phyloP scores from a whole-genome alignment of 116 monocot genomes.

The Dioscorea cayenensis region DNA sequence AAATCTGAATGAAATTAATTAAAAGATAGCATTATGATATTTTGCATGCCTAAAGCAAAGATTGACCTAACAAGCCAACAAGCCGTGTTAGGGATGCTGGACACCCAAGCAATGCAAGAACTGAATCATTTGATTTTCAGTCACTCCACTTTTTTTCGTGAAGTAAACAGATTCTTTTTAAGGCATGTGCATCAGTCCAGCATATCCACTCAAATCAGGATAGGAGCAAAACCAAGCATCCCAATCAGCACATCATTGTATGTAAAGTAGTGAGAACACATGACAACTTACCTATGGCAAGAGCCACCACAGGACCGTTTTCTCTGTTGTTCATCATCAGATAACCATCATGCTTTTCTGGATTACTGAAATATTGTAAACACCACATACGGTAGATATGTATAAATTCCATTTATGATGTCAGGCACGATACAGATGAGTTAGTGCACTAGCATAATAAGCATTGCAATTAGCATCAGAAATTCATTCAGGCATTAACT shows the following conservation, averaged over 20 bases:
- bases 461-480: too few species aligned
- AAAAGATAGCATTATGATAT: not conserved
- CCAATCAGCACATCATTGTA: not conserved
- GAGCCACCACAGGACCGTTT: slow-evolving; percentile 78
- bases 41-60: too few species aligned
- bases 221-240: not conserved
- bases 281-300: slow-evolving; percentile 68
- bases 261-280: not conserved
- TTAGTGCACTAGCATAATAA: too few species aligned
- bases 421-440: too few species aligned
- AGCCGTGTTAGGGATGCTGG: not conserved
- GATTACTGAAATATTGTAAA: too few species aligned
- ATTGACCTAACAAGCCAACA: not conserved
- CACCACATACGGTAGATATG: too few species aligned
- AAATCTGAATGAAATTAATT: not conserved
- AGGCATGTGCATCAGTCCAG: not conserved
- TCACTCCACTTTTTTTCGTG: not conserved
- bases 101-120: not conserved
- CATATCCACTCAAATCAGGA: not conserved
- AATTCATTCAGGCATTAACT: too few species aligned
- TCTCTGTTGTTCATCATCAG: slow-evolving; percentile 44
- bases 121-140: not conserved
- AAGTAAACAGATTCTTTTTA: not conserved
- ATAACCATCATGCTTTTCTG: slow-evolving; percentile 10
- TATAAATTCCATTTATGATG: too few species aligned